Evolutionary conservation across 2,329 filamentous ascomycete species (phyloP), one percentile per base, ranked within the genome.

Genomic region (Lachnellula willkommii): DNA sequence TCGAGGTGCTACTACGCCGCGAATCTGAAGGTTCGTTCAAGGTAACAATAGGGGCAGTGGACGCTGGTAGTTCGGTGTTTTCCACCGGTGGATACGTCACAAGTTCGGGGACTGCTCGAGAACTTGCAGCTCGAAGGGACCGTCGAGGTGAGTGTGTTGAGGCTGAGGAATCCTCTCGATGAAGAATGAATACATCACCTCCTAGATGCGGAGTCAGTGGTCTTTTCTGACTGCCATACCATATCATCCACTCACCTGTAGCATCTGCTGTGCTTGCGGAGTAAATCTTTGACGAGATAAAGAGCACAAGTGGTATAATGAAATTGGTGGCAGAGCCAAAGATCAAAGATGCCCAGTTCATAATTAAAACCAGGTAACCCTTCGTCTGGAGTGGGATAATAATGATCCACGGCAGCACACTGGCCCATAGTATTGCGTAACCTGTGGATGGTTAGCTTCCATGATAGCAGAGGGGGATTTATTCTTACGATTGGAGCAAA

Each of bases 321-420:
- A 54, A 54, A 20, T 54, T 54, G 20, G 52, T 54, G 36, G 26
- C 36, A n/a, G 52, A 54, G 9, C 52, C 45, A 32, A 54, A 49
- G 36, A 49, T 49, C 35, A 54, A 48, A 5, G 52, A 54, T 32
- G 28, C 28, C 28, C 28, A 47, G 42, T 53, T 53, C 51, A 53
- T 53, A 8, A 53, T 45, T n/a, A 53, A 1, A 24, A 53, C 20
- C 22, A 53, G 26, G 42, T 35, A 53, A 1, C 51, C 51, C 43
- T 53, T 53, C 5, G 51, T 53, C 36, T 53, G 51, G 26, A 53
- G 47, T 22, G 51, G 51, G 35, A 53, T 53, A 12, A 53, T 53
- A 4, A 53, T 28, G 26, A 53, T 5, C 51, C 51, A 53, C 5
- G 51, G 51, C 28, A 53, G 11, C 24, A 46, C 11, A 22, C 51